These are phyloP conservation scores for Mucor mucedo DNA, from an alignment of 371 early-diverging fungal genomes.

Conservation along the genomic window DNA sequence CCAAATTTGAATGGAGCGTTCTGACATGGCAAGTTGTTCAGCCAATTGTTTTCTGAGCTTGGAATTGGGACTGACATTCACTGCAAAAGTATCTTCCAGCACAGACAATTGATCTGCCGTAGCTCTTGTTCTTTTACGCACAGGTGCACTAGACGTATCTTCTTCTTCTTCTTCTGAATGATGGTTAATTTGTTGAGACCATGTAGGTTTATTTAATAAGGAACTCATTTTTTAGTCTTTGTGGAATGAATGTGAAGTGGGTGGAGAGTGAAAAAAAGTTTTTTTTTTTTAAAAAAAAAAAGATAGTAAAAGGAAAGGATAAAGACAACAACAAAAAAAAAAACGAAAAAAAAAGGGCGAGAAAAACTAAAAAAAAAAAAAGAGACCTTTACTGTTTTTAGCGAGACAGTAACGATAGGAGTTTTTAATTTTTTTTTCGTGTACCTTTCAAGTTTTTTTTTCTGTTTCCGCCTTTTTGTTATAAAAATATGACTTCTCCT, in stretches of 20 bases:
- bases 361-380: conserved; percentile 7
- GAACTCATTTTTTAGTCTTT: conserved; percentile 12
- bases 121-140: conserved; percentile 73
- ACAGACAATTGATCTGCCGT: conserved; percentile 78
- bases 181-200: conserved; percentile 8
- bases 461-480: conserved; percentile 10
- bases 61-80: conserved; percentile 75
- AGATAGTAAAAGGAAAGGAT: conserved; percentile 7
- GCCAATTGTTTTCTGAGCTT: conserved; percentile 87
- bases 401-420: conserved; percentile 19
- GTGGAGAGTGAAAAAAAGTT: neutral
- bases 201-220: conserved; percentile 9
- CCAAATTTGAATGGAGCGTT: conserved; percentile 97
- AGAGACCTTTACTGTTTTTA: conserved; percentile 18
- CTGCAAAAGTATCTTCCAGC: conserved; percentile 76
- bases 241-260: neutral
- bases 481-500: neutral
- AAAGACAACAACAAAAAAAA: conserved; percentile 8
- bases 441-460: conserved; percentile 4
- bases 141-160: conserved; percentile 19
- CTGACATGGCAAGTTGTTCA: conserved; percentile 88
- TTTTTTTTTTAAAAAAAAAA: neutral
- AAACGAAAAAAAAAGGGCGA: conserved; percentile 1
- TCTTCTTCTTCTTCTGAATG: conserved; percentile 8
- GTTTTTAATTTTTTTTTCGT: conserved; percentile 9